Evolutionary conservation across 83 land plant genomes (phyloP).

Genomic region (Picea abies): DNA sequence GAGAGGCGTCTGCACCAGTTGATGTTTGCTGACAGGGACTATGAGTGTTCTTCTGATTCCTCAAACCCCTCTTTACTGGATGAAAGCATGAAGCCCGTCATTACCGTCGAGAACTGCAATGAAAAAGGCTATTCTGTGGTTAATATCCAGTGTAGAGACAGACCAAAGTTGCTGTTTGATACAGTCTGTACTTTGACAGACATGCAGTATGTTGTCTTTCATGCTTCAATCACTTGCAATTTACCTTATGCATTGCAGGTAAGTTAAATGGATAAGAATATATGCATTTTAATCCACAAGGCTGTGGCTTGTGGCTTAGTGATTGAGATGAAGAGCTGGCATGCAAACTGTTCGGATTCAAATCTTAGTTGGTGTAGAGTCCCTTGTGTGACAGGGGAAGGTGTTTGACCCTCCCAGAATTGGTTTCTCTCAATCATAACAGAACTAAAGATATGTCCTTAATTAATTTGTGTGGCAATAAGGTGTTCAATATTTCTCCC

Average conservation of each 20-base stretch:
- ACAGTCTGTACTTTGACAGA: conserved; percentile 68
- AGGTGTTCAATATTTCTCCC: too few relatives aligned
- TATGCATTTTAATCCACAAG: not conserved
- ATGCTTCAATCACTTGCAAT: conserved; percentile 47
- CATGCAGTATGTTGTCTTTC: conserved; percentile 68
- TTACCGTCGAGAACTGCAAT: conserved; percentile 8
- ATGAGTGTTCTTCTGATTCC: not conserved
- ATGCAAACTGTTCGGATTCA: not conserved
- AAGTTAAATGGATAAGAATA: not conserved
- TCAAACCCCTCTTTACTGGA: not conserved
- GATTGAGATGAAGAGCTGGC: not conserved
- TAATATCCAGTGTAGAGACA: conserved; percentile 63
- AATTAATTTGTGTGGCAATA: too few relatives aligned
- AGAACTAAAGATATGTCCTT: too few relatives aligned
- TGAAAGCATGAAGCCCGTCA: not conserved
- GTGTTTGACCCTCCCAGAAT: conserved; percentile 37
- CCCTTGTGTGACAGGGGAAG: too few relatives aligned
- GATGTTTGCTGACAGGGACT: conserved; percentile 28
- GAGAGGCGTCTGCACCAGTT: conserved; percentile 49
- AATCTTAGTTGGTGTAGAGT: too few relatives aligned
- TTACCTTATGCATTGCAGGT: conserved; percentile 58
- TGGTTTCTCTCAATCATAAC: too few relatives aligned
- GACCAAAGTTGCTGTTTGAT: conserved; percentile 70
- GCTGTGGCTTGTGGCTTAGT: not conserved
- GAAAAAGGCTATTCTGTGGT: conserved; percentile 67